Conservation (phyloP, 2,329 filamentous ascomycete genomes). For the Penicillium griseofulvum region DNA sequence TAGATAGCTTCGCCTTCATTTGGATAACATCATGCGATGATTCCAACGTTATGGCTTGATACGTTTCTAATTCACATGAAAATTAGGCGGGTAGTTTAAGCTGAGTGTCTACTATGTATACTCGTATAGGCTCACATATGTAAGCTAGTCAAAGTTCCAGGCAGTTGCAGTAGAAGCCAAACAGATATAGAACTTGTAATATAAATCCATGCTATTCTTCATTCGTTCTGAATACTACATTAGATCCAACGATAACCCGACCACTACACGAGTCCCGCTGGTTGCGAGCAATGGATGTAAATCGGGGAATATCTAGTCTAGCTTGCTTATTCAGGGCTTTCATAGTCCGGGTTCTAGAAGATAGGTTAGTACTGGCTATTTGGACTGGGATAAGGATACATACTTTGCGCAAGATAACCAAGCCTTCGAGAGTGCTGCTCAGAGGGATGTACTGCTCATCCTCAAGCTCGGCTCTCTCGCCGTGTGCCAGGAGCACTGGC, state of each 20-base stretch:
- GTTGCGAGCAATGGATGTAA: conserved; percentile 18
- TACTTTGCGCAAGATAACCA: conserved; percentile 97
- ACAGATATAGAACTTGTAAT: conserved; percentile 16
- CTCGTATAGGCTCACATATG: not conserved
- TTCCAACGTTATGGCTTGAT: not conserved
- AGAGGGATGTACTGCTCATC: conserved; percentile 96
- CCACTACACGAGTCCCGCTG: conserved; percentile 18
- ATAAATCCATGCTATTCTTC: conserved; percentile 32
- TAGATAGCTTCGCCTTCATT: conserved; percentile 3
- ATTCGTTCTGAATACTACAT: conserved; percentile 39
- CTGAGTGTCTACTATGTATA: not conserved
- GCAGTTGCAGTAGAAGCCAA: not conserved
- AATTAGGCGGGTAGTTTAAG: not conserved
- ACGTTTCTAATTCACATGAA: not conserved
- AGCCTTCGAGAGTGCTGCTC: conserved; percentile 84
- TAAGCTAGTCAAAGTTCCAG: conserved; percentile 12
- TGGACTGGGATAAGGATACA: conserved; percentile 28
- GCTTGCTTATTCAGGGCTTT: conserved; percentile 38
- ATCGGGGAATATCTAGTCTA: conserved; percentile 19
- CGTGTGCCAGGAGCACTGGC: conserved; percentile 90
- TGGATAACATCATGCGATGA: not conserved
- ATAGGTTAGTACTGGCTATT: conserved; percentile 24
- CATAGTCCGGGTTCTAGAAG: conserved; percentile 48
- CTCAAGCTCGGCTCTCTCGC: conserved; percentile 92
- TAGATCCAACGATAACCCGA: conserved; percentile 30